Base-by-base conservation (phyloP, 139 green algal species). In the Chlamydomonas sphaeroides region DNA sequence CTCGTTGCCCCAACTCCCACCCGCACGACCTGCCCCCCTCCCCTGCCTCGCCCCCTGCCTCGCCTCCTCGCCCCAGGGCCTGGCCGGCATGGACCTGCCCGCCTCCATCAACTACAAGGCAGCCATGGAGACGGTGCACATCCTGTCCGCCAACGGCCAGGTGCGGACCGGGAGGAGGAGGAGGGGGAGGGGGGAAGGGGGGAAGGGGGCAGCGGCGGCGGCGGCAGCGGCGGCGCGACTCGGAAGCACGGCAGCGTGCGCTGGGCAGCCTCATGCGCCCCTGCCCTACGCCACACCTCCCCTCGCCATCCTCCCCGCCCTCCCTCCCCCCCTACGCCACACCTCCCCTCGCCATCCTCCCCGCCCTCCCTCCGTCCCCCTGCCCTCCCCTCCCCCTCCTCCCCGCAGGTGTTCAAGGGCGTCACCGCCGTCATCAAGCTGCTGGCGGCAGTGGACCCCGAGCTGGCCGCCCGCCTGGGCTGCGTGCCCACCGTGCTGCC, bases 391-490 rank as follows among this genome's bases (percentile, higher is more conserved):
- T 26, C 67, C 6, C 45, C 2, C 45, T n/a, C 14, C n/a, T n/a
- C 20, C 20, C 41, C 26, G 5, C 61, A 82, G 75, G 62, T 82
- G 2, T 63, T 82, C 62, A 82, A 82, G 59, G 75, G 75, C 42
- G n/a, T 72, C 32, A 82, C 75, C n/a, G 75, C 75, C 10, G 75
- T 82, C 26, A 72, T 82, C 75, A 82, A 82, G 75, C 75, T 82
- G 61, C 42, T 82, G 8, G 75, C 45, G 25, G 75, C 75, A 4
- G 75, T 82, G 59, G 75, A 82, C 59, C 5, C 75, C 42, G 75
- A 72, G 32, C 28, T 26, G 26, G 75, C 75, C 0, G 62, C 61
- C 23, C 38, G 33, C 32, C 39, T 82, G 75, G 75, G 61, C 62
- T 18, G 6, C 5, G 11, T 82, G 21, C 49, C 75, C 39, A 61